phyloP scores from a whole-genome alignment of 345 rosid genomes.

The Syzygium aqueum region DNA sequence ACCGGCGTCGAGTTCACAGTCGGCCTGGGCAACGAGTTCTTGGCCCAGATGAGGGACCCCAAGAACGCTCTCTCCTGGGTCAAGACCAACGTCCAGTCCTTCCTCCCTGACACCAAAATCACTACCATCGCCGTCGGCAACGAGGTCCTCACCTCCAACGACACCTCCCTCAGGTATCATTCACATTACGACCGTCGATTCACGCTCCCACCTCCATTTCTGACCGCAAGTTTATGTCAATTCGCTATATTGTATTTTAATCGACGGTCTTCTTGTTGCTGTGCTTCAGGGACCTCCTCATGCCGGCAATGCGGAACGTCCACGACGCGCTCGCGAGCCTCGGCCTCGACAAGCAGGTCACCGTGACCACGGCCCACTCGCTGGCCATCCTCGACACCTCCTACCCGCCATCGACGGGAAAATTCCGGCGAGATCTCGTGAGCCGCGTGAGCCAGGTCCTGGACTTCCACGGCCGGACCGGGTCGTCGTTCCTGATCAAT shows the following conservation, averaged over 20 bases:
- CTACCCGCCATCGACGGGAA: slow-evolving; percentile 39
- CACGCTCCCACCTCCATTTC: neutral
- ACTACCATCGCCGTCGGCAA: slow-evolving; percentile 34
- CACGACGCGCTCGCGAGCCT: slow-evolving; percentile 22
- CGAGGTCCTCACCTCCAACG: slow-evolving; percentile 32
- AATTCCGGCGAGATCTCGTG: slow-evolving; percentile 30
- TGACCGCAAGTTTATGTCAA: neutral
- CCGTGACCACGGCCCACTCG: slow-evolving; percentile 36
- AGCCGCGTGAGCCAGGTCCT: slow-evolving; percentile 12
- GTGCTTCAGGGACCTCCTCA: slow-evolving; percentile 3
- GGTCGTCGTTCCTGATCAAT: slow-evolving; percentile 36
- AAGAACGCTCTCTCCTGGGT: slow-evolving; percentile 29
- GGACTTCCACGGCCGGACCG: slow-evolving; percentile 22
- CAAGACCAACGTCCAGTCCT: slow-evolving; percentile 25
- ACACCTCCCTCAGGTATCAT: slow-evolving; percentile 8
- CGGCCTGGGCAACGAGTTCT: slow-evolving; percentile 36
- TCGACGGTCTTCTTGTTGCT: neutral
- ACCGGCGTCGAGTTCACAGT: slow-evolving; percentile 36
- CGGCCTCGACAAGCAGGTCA: slow-evolving; percentile 25
- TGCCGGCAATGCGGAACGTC: slow-evolving; percentile 36
- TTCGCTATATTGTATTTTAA: neutral
- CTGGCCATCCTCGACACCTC: slow-evolving; percentile 34
- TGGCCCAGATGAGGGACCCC: slow-evolving; percentile 27
- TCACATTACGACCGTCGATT: neutral
- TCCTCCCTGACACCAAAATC: slow-evolving; percentile 41